Conservation (phyloP, 768 basidiomycete genomes). For the Postia placenta region DNA sequence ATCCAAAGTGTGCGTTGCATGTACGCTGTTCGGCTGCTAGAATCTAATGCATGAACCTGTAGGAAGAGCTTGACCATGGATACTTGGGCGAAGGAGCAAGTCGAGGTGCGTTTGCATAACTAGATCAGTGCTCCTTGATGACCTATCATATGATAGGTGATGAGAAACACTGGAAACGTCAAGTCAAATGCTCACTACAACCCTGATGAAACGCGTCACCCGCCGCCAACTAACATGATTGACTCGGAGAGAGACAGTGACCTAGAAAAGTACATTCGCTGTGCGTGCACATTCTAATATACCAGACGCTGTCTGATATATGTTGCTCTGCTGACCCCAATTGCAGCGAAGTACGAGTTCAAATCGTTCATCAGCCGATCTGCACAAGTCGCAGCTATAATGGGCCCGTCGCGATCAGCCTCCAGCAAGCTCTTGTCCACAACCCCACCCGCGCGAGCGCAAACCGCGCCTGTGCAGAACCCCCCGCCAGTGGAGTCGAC, state of each 20-base stretch:
- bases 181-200: constrained; percentile 79
- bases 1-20: constrained; percentile 72
- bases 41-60: neutral
- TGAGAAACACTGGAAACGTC: constrained; percentile 77
- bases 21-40: neutral
- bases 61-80: constrained; percentile 92
- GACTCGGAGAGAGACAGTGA: constrained; percentile 84
- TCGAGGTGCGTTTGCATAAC: constrained; percentile 73
- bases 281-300: constrained; percentile 36
- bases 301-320: neutral
- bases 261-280: constrained; percentile 84
- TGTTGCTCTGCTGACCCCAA: neutral
- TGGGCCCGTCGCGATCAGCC: constrained; percentile 26
- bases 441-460: constrained; percentile 15
- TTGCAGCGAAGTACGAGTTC: constrained; percentile 75
- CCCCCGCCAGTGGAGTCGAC: constrained; percentile 5
- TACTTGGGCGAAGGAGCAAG: constrained; percentile 82
- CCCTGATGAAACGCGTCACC: constrained; percentile 75
- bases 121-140: neutral
- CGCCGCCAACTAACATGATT: constrained; percentile 74
- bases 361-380: constrained; percentile 50
- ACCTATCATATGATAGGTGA: constrained; percentile 50
- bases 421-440: constrained; percentile 10
- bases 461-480: constrained; percentile 14
- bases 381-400: constrained; percentile 22